Conservation (phyloP, 192 early-diverging fungal genomes). For the Umbelopsis isabellina region DNA sequence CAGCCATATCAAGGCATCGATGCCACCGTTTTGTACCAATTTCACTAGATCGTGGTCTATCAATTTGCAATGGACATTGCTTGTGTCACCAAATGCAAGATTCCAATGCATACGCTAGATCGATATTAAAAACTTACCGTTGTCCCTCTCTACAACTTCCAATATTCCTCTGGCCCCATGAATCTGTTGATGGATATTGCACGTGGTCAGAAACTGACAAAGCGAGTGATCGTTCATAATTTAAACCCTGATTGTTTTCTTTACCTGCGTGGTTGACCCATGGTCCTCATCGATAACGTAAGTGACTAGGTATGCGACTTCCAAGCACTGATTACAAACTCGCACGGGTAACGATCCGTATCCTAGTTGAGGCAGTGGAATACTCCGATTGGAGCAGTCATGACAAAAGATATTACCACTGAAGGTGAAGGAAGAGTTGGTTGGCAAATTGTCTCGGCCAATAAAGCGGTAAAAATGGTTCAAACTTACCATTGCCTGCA, state of each 20-base stretch:
- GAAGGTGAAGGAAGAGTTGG: background rate
- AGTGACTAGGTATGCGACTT: conserved; percentile 58
- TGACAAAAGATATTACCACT: conserved; percentile 64
- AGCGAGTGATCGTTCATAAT: conserved; percentile 27
- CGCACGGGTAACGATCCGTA: conserved; percentile 53
- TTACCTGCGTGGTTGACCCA: conserved; percentile 55
- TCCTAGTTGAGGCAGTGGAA: conserved; percentile 58
- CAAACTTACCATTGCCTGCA: conserved; percentile 58
- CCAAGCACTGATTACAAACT: conserved; percentile 59
- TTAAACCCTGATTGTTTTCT: background rate
- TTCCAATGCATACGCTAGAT: background rate
- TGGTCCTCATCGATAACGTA: conserved; percentile 58
- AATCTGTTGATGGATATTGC: conserved; percentile 29
- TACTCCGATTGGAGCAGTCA: conserved; percentile 52
- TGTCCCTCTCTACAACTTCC: conserved; percentile 52
- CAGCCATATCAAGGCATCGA: conserved; percentile 58
- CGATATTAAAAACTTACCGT: conserved; percentile 41
- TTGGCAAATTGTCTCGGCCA: background rate
- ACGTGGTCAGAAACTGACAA: conserved; percentile 17
- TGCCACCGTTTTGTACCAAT: conserved; percentile 53
- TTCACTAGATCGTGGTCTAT: conserved; percentile 49
- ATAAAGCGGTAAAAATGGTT: background rate
- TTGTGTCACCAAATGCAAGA: background rate
- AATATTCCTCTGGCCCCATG: conserved; percentile 55
- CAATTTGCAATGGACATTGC: background rate